Evolutionary conservation across 495 filamentous ascomycete genomes (phyloP).

Genomic region (Chlorociboria aeruginascens): DNA sequence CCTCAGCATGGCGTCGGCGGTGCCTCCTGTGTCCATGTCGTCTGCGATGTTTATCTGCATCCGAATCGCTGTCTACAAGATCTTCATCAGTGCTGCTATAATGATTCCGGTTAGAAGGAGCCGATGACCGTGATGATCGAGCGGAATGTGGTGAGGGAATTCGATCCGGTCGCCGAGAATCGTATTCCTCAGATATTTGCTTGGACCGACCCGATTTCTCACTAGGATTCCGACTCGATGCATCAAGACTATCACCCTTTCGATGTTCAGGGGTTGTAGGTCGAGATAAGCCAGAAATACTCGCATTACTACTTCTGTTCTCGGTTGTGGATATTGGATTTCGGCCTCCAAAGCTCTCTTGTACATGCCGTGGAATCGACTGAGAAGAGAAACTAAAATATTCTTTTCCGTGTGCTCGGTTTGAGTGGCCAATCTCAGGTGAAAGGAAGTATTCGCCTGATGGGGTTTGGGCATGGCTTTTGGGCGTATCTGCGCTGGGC

Average conservation of each 20-base stretch:
- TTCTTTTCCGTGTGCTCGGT: slow-evolving; percentile 1
- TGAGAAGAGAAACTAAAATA: slow-evolving; percentile 1
- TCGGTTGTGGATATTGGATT: neutral
- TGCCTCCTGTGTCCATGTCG: neutral
- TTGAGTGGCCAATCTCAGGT: slow-evolving; percentile 1
- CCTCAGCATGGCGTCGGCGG: neutral
- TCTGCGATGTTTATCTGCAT: slow-evolving; percentile 6
- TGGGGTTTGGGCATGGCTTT: slow-evolving; percentile 3
- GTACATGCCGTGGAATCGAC: slow-evolving; percentile 6
- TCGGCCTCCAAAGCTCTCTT: slow-evolving; percentile 5
- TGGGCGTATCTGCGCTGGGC: neutral
- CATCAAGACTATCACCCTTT: slow-evolving; percentile 5
- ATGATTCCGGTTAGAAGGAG: slow-evolving; percentile 1
- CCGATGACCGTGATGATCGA: slow-evolving; percentile 10
- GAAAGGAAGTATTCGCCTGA: slow-evolving; percentile 14
- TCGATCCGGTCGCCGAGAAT: slow-evolving; percentile 6
- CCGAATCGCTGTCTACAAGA: slow-evolving; percentile 12
- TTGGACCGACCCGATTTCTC: slow-evolving; percentile 14
- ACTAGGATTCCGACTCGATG: neutral
- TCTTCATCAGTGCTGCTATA: slow-evolving; percentile 18
- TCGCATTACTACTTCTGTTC: slow-evolving; percentile 4
- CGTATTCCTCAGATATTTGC: slow-evolving; percentile 11
- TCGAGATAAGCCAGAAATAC: neutral
- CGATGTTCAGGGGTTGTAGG: slow-evolving; percentile 16
- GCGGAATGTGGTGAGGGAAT: neutral